These are phyloP conservation scores for Cruciata laevipes DNA, from an alignment of 257 asterid species.

Conservation along the genomic window DNA sequence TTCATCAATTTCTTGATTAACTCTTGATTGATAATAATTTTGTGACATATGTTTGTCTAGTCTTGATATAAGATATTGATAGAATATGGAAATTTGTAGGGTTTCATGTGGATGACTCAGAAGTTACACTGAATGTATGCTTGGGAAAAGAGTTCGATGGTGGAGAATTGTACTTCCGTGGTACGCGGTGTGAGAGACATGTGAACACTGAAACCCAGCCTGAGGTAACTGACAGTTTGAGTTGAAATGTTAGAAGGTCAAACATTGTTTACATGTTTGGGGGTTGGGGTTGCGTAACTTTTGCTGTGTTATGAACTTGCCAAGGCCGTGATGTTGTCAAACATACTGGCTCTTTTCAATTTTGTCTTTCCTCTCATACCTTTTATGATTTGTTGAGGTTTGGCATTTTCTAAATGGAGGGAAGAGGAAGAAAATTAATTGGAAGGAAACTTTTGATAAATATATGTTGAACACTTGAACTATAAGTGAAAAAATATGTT, in stretches of 20 bases:
- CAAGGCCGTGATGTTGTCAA: neutral
- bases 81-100: constrained; percentile 31
- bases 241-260: neutral
- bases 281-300: neutral
- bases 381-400: no score
- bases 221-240: constrained; percentile 42
- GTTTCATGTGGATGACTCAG: constrained; percentile 96
- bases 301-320: neutral
- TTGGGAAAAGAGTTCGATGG: constrained; percentile 85
- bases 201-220: constrained; percentile 76
- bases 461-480: neutral
- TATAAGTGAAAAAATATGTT: neutral
- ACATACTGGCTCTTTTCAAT: neutral
- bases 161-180: constrained; percentile 90
- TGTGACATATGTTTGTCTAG: neutral
- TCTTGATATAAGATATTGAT: neutral
- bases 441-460: neutral
- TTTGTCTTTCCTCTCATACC: neutral
- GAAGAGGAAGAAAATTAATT: neutral
- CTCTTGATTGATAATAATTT: neutral
- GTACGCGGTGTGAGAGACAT: constrained; percentile 90
- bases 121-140: constrained; percentile 92
- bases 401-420: neutral
- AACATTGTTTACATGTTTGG: neutral
- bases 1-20: no score